Evolutionary conservation across 345 rosid genomes (phyloP).

Genomic region (Crucihimalaya himalaica): DNA sequence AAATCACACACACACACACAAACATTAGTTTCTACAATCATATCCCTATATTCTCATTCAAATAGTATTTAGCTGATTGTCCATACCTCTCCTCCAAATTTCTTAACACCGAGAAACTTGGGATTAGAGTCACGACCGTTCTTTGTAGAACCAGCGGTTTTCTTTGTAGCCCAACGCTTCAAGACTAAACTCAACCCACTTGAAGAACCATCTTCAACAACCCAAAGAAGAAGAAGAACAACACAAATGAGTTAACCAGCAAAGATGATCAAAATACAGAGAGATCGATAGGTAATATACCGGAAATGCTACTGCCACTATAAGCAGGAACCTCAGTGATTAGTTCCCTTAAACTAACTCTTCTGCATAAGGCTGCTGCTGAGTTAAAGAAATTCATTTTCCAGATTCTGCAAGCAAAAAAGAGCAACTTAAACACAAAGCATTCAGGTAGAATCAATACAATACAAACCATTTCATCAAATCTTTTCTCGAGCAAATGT

Average conservation of each 20-base stretch:
- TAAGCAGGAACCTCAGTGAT: conserved; percentile 51
- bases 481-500: background rate
- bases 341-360: conserved; percentile 50
- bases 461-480: background rate
- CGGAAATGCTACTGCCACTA: conserved; percentile 42
- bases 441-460: background rate
- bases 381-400: conserved; percentile 39
- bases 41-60: too few species aligned
- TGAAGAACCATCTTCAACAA: conserved; percentile 51
- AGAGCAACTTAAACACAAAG: background rate
- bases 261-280: conserved; percentile 1
- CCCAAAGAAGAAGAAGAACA: background rate
- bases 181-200: conserved; percentile 70
- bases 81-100: conserved; percentile 87
- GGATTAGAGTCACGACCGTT: conserved; percentile 87
- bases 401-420: conserved; percentile 22
- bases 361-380: conserved; percentile 49
- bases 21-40: background rate
- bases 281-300: conserved; percentile 26
- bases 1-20: conserved; percentile 8
- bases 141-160: conserved; percentile 82
- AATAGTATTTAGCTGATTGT: too few species aligned
- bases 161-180: conserved; percentile 88
- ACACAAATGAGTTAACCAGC: background rate
- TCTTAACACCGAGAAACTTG: conserved; percentile 91